Evolutionary conservation across 768 basidiomycete genomes (phyloP).

Genomic region (Holtermanniella nyarrowii): DNA sequence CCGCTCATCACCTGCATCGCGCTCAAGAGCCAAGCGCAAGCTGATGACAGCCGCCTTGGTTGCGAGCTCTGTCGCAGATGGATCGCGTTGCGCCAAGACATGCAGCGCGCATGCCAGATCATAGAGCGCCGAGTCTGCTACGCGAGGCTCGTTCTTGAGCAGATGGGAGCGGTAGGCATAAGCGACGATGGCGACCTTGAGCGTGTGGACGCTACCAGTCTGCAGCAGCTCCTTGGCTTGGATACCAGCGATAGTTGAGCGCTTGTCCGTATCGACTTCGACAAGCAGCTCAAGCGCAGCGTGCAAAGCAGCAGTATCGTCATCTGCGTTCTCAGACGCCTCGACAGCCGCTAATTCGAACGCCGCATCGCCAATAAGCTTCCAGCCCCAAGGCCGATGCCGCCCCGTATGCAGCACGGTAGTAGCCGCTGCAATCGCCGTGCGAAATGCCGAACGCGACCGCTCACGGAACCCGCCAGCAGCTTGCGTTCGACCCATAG

Average conservation of each 20-base stretch:
- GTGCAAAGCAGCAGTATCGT: constrained; percentile 14
- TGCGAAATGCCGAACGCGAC: constrained; percentile 61
- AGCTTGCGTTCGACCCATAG: constrained; percentile 57
- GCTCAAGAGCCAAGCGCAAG: constrained; percentile 61
- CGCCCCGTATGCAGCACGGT: constrained; percentile 13
- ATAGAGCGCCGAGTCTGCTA: constrained; percentile 31
- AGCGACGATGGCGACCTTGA: constrained; percentile 31
- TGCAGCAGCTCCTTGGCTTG: constrained; percentile 18
- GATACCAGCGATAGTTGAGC: constrained; percentile 59
- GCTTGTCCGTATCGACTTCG: constrained; percentile 56
- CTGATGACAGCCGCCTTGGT: constrained; percentile 33
- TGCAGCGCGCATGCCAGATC: constrained; percentile 35
- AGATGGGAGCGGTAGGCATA: constrained; percentile 38
- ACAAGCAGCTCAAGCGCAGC: constrained; percentile 47
- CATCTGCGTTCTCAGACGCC: constrained; percentile 42
- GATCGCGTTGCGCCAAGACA: constrained; percentile 9
- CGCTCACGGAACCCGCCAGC: constrained; percentile 61
- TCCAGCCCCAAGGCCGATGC: constrained; percentile 53
- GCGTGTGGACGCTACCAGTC: constrained; percentile 1
- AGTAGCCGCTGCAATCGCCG: constrained; percentile 19
- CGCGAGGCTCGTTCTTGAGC: constrained; percentile 32
- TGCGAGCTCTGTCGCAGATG: constrained; percentile 9
- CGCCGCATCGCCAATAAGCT: constrained; percentile 63
- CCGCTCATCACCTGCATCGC: constrained; percentile 57
- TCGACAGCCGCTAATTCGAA: constrained; percentile 54